A percentile compares a stretch with the other conserved stretches of the same genome.
phyloP scores from a whole-genome alignment of 164 flowering plant genomes.

The Magnolia kwangsiensis region DNA sequence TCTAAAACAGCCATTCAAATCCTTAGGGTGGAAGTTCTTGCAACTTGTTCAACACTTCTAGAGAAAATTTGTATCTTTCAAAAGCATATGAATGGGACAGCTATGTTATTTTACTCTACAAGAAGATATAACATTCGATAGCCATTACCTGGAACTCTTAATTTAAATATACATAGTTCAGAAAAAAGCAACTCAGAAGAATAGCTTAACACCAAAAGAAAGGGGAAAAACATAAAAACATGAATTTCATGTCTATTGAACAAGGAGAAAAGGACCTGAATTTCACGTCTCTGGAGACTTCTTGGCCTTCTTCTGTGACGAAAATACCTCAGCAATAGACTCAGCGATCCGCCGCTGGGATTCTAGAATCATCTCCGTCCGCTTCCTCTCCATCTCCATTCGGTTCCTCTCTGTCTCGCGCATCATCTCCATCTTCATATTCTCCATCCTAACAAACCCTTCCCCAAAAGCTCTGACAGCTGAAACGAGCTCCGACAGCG shows the following conservation, averaged over 20 bases:
- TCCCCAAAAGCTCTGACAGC: conserved; percentile 59
- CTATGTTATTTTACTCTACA: not conserved
- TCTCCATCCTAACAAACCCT: conserved; percentile 65
- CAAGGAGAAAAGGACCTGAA: not conserved
- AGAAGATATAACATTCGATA: no score
- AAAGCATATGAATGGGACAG: not conserved
- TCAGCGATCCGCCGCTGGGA: conserved; percentile 60
- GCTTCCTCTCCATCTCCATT: conserved; percentile 78
- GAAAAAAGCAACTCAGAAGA: not conserved
- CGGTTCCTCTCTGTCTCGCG: conserved; percentile 57
- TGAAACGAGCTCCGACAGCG: conserved; percentile 42
- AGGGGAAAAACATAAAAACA: not conserved
- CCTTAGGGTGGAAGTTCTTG: no score
- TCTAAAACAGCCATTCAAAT: no score
- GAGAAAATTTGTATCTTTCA: no score
- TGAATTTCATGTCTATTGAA: not conserved
- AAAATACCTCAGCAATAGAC: conserved; percentile 40
- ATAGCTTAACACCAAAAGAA: not conserved
- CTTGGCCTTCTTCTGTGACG: conserved; percentile 35
- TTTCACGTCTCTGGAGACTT: conserved; percentile 13
- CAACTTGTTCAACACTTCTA: no score
- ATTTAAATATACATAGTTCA: not conserved
- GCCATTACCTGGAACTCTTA: not conserved
- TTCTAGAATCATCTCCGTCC: conserved; percentile 61
- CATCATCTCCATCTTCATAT: conserved; percentile 76